Base-by-base conservation (phyloP, 352 stramenopile species). In the Thraustochytrium sp. region DNA sequence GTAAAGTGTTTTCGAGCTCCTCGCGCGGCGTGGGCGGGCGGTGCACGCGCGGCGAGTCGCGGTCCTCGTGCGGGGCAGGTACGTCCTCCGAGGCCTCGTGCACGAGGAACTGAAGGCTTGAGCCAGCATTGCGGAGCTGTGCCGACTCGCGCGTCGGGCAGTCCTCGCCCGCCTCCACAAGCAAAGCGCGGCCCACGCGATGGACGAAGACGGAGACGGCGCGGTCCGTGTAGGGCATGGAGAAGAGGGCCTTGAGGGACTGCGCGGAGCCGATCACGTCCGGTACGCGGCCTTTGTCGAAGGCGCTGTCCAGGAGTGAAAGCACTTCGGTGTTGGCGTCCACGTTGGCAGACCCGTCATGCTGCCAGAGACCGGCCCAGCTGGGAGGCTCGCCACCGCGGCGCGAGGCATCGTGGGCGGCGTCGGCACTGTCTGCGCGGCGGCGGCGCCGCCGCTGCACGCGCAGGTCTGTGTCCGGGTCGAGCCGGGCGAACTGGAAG, bases 161-260 rank as follows among this genome's bases (percentile, higher is more conserved):
- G 23, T 77, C 42, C 26, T 77, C 65, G 21, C 18, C 42, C 11
- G 42, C 38, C 49, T 62, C 65, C 9, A 77, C 42, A 16, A 77
- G n/a, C 9, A 77, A 16, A 8, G 65, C 65, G 9, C 65, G 42
- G 8, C 65, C 65, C 21, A 62, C 65, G 36, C 65, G 65, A 62
- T 62, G 49, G 3, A 77, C 46, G 5, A 62, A 62, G 34, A 77
- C 9, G 46, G 65, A 77, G 34, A 77, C 65, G 0, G 65, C n/a
- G 8, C 46, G 42, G 31, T 55, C 42, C 9, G 65, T 77, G 49
- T 77, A 77, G n/a, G 65, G 65, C 65, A 77, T 55, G 11, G 65
- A 55, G 34, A 77, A 77, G 34, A 77, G 49, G 18, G 65, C 65
- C 37, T 77, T 77, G 2, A 77, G 49, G 8, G 65, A 77, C 42